A percentile compares a stretch with the other conserved stretches of the same genome.
These are phyloP conservation scores for Ogataea methanolica DNA, from an alignment of 805 yeast species.

Conservation along the genomic window DNA sequence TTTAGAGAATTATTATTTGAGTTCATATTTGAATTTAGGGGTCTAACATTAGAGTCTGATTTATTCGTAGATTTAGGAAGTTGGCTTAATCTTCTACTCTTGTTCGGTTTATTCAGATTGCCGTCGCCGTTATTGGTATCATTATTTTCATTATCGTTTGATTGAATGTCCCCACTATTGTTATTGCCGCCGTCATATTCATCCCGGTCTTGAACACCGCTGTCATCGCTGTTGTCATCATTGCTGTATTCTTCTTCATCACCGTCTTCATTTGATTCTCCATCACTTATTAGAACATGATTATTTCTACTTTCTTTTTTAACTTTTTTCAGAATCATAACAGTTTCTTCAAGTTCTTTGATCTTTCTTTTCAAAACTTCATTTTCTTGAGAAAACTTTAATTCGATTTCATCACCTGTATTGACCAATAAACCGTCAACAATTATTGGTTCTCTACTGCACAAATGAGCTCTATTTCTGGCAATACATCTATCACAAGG, in stretches of 20 bases:
- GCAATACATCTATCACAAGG: constrained; percentile 43
- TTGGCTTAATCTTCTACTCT: neutral
- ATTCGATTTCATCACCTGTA: constrained; percentile 19
- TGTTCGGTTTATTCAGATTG: neutral
- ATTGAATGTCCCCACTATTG: neutral
- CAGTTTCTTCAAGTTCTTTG: constrained; percentile 22
- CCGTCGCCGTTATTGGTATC: neutral
- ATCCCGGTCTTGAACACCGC: neutral
- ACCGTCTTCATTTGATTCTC: neutral
- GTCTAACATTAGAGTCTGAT: neutral
- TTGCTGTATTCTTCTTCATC: neutral
- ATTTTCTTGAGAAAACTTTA: constrained; percentile 24
- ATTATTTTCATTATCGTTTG: neutral
- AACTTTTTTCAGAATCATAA: constrained; percentile 7
- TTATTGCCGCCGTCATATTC: neutral
- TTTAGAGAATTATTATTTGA: neutral
- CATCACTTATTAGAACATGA: neutral
- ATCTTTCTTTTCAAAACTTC: constrained; percentile 25
- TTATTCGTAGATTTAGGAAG: neutral
- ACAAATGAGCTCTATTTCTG: constrained; percentile 27
- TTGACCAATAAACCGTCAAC: constrained; percentile 30
- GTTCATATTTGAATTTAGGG: neutral
- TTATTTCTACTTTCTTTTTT: neutral
- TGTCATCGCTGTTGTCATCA: neutral
- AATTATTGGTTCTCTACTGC: constrained; percentile 31